Percentiles rank a stretch among this genome's conserved stretches.
phyloP scores from a whole-genome alignment of 768 basidiomycete genomes.

The Cystofilobasidium capitatum region DNA sequence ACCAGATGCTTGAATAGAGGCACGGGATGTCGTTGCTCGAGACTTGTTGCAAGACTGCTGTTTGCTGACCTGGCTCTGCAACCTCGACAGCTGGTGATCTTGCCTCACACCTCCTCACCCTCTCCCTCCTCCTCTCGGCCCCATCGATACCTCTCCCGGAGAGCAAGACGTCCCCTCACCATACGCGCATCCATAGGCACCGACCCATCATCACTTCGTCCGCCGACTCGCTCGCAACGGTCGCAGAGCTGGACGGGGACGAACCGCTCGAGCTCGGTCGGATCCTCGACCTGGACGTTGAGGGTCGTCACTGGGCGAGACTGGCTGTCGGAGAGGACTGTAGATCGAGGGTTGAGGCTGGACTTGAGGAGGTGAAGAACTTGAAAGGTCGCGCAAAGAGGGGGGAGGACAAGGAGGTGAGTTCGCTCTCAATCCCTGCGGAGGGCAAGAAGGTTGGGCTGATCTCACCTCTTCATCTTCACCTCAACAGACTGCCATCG shows the following conservation, averaged over 20 bases:
- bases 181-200: conserved; percentile 54
- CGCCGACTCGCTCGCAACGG: conserved; percentile 41
- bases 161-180: conserved; percentile 3
- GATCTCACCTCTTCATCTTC: conserved; percentile 2
- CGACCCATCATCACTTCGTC: conserved; percentile 54
- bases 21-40: not conserved
- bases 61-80: not conserved
- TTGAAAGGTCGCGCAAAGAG: conserved; percentile 13
- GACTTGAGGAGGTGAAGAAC: conserved; percentile 7
- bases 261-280: conserved; percentile 37
- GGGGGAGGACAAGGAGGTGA: conserved; percentile 29
- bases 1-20: not conserved
- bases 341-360: conserved; percentile 7
- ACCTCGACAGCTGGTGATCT: conserved; percentile 10
- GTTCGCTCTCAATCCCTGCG: not conserved
- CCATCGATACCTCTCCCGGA: not conserved
- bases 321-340: conserved; percentile 10
- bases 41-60: not conserved
- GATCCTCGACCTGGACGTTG: conserved; percentile 39
- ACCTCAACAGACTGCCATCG: not conserved
- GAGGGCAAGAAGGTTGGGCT: not conserved
- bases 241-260: conserved; percentile 50
- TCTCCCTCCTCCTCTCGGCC: conserved; percentile 16
- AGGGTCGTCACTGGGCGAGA: conserved; percentile 50
- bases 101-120: conserved; percentile 13